These are phyloP conservation scores for Agarophyton chilense DNA, from an alignment of 23 red algal genomes.

Conservation along the genomic window DNA sequence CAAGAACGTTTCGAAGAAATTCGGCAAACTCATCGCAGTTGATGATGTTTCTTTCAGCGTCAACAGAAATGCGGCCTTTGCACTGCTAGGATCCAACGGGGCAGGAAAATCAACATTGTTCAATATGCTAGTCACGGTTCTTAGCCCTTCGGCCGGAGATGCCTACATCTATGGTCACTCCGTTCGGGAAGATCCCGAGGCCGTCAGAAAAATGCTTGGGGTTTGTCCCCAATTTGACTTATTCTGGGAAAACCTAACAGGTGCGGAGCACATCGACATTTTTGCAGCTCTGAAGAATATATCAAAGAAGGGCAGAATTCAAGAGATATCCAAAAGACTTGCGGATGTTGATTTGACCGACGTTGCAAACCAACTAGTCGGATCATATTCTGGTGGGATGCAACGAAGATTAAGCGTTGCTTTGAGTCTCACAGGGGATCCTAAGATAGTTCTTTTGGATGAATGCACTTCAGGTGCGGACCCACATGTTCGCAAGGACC, in stretches of 20 bases:
- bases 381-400: conserved; percentile 93
- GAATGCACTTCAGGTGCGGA: conserved; percentile 92
- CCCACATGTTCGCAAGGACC: conserved; percentile 71
- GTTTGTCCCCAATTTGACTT: conserved; percentile 96
- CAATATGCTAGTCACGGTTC: conserved; percentile 81
- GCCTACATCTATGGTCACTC: conserved; percentile 76
- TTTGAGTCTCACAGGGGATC: conserved; percentile 88
- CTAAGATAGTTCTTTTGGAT: conserved; percentile 87
- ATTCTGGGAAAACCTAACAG: conserved; percentile 81
- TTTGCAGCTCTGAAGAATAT: conserved; percentile 91
- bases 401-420: conserved; percentile 88
- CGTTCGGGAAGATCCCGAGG: conserved; percentile 52
- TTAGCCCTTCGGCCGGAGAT: conserved; percentile 68
- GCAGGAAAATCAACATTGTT: conserved; percentile 92
- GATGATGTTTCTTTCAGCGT: conserved; percentile 87
- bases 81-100: conserved; percentile 86
- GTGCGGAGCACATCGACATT: conserved; percentile 85
- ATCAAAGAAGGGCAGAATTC: conserved; percentile 24
- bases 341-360: conserved; percentile 78
- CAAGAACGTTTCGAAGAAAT: conserved; percentile 74
- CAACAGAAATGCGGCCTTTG: conserved; percentile 70
- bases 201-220: conserved; percentile 82
- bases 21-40: conserved; percentile 66
- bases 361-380: conserved; percentile 48
- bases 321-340: conserved; percentile 75